Evolutionary conservation across 768 basidiomycete species (phyloP).

Genomic region (Suillus fuscotomentosus): DNA sequence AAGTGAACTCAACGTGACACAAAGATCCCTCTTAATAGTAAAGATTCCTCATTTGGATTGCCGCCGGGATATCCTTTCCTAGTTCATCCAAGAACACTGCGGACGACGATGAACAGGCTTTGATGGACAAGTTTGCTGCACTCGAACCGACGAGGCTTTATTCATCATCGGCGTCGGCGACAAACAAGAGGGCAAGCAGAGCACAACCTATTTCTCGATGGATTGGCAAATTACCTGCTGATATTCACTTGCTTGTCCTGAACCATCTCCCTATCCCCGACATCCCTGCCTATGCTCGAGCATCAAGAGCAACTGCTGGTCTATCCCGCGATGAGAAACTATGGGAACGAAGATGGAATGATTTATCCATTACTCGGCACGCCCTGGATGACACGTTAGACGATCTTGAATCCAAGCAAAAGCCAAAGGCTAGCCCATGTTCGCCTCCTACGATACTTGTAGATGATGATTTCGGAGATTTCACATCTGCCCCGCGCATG

Average conservation of each 20-base stretch:
- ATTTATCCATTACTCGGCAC: slow-evolving; percentile 50
- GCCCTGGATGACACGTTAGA: slow-evolving; percentile 52
- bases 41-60: slow-evolving; percentile 1
- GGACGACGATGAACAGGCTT: slow-evolving; percentile 9
- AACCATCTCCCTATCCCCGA: slow-evolving; percentile 77
- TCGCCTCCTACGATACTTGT: slow-evolving; percentile 63
- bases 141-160: slow-evolving; percentile 74
- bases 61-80: slow-evolving; percentile 1
- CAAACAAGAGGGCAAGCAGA: slow-evolving; percentile 1
- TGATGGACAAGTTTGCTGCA: slow-evolving; percentile 85
- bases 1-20: neutral
- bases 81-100: neutral
- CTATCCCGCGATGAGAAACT: slow-evolving; percentile 69
- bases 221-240: slow-evolving; percentile 79
- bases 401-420: slow-evolving; percentile 48
- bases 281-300: slow-evolving; percentile 70
- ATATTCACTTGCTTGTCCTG: slow-evolving; percentile 74
- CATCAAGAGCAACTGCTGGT: slow-evolving; percentile 59
- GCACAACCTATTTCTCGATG: slow-evolving; percentile 31
- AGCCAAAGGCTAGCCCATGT: slow-evolving; percentile 31
- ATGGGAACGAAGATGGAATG: slow-evolving; percentile 76
- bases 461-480: slow-evolving; percentile 80
- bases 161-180: slow-evolving; percentile 25
- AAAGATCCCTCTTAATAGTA: slow-evolving; percentile 1
- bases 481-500: slow-evolving; percentile 46